These are phyloP conservation scores for Geotrichum bryndzae DNA, from an alignment of 1,139 yeast species.

Conservation along the genomic window DNA sequence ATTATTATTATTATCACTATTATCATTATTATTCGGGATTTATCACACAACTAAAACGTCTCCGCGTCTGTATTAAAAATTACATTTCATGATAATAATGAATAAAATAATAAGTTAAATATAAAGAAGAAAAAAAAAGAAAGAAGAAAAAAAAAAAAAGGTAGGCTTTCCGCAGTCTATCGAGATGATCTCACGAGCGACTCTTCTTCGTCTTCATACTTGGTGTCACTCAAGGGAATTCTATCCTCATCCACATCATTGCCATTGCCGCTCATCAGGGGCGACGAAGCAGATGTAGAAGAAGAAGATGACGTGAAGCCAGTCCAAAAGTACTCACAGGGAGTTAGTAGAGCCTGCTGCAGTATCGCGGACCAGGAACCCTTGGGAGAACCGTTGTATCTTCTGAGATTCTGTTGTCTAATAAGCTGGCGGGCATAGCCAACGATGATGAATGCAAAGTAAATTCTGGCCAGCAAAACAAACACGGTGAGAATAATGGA, in stretches of 20 bases:
- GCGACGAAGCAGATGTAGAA: neutral
- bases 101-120: neutral
- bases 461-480: constrained; percentile 51
- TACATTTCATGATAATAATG: neutral
- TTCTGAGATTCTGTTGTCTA: constrained; percentile 33
- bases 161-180: neutral
- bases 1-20: no score
- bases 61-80: neutral
- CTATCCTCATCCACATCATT: neutral
- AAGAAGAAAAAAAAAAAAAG: neutral
- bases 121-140: neutral
- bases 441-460: constrained; percentile 58
- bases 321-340: constrained; percentile 39
- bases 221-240: neutral
- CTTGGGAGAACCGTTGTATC: constrained; percentile 34
- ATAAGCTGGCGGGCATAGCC: constrained; percentile 50
- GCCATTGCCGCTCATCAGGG: neutral
- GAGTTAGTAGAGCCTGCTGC: constrained; percentile 29
- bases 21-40: no score
- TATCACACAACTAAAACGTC: no score
- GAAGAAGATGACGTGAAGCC: constrained; percentile 37
- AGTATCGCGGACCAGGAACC: constrained; percentile 32
- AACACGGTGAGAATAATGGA: constrained; percentile 53
- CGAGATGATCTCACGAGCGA: neutral
- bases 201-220: neutral